phyloP scores from a whole-genome alignment of 2,329 filamentous ascomycete species.

The Aureobasidium sp. region DNA sequence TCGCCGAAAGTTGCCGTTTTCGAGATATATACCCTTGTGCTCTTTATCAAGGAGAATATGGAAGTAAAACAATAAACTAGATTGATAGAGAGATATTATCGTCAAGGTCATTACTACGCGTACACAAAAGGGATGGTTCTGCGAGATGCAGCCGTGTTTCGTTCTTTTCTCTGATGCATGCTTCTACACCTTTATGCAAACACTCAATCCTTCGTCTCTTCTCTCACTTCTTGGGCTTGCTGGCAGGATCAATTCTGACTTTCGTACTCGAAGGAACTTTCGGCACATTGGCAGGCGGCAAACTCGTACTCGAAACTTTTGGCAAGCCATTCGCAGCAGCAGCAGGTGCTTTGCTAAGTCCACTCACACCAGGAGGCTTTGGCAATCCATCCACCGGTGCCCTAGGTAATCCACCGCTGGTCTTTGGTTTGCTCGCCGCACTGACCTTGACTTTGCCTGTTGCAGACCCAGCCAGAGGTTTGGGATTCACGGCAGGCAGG shows the following conservation, averaged over 20 bases:
- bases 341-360: conserved; percentile 1
- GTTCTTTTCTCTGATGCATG: background rate
- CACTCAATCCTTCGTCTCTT: background rate
- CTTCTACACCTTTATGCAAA: background rate
- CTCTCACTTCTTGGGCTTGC: conserved; percentile 16
- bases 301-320: background rate
- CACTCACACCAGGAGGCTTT: background rate
- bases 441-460: conserved; percentile 18
- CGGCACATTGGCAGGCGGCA: conserved; percentile 8
- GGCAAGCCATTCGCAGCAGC: background rate
- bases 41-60: background rate
- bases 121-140: background rate
- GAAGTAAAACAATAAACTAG: background rate
- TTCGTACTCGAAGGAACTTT: conserved; percentile 16
- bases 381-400: conserved; percentile 9
- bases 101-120: background rate
- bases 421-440: conserved; percentile 19
- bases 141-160: background rate
- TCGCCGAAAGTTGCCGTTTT: conserved; percentile 2
- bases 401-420: conserved; percentile 8
- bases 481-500: background rate
- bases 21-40: background rate
- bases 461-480: background rate
- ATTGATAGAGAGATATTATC: background rate
- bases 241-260: conserved; percentile 20